A percentile compares a stretch with the other conserved stretches of the same genome.
phyloP scores from a whole-genome alignment of 345 rosid species.

The Salix arbutifolia region DNA sequence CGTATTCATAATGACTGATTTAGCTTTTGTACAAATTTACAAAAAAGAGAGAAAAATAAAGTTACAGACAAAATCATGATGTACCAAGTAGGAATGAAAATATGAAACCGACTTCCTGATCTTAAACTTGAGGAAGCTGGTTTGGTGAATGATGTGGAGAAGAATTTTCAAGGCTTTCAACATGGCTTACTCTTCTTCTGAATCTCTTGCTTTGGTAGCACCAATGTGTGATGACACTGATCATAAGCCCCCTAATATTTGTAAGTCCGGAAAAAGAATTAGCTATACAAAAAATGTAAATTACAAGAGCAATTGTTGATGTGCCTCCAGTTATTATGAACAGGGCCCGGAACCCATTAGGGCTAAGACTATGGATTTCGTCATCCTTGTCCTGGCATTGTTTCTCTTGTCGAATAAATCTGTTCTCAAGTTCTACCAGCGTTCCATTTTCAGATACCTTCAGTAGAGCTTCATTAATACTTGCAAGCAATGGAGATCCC shows the following conservation, averaged over 20 bases:
- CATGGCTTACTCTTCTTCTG: neutral
- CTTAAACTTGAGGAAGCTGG: too few species aligned
- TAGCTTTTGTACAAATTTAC: too few species aligned
- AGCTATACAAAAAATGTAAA: neutral
- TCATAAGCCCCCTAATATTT: neutral
- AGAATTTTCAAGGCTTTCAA: neutral
- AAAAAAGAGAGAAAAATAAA: too few species aligned
- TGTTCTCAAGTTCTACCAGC: constrained; percentile 16
- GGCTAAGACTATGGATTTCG: constrained; percentile 18
- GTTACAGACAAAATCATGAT: too few species aligned
- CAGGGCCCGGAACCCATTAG: constrained; percentile 11
- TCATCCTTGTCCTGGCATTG: constrained; percentile 8
- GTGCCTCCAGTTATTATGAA: constrained; percentile 18
- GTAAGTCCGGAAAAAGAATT: neutral
- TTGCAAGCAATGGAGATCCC: constrained; percentile 23
- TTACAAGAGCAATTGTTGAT: constrained; percentile 19
- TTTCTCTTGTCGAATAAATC: neutral
- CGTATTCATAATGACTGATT: too few species aligned
- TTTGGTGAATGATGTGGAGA: neutral
- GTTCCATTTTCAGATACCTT: constrained; percentile 26
- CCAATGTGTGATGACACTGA: neutral
- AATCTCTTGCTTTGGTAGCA: neutral
- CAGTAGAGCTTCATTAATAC: constrained; percentile 21
- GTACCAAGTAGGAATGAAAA: too few species aligned
- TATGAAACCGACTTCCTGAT: too few species aligned